Evolutionary conservation across 352 stramenopile species (phyloP).

Genomic region (Pythium plurisporium): DNA sequence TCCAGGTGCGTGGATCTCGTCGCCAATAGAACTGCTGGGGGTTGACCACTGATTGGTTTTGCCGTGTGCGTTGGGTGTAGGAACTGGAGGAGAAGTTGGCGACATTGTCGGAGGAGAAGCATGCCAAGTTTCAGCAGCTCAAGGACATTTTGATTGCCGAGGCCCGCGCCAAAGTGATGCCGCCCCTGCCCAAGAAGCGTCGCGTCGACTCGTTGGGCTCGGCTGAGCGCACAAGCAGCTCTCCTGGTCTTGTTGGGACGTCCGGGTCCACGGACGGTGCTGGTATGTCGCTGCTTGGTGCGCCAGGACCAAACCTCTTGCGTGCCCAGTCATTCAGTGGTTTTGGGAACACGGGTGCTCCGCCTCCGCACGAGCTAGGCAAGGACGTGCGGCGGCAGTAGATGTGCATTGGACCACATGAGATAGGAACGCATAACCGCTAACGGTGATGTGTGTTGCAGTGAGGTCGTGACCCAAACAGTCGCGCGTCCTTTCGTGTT

Average conservation of each 20-base stretch:
- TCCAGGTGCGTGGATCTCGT: constrained; percentile 12
- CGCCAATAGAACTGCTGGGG: no score
- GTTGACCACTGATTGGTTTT: no score
- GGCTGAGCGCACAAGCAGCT: not conserved
- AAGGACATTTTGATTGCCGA: constrained; percentile 72
- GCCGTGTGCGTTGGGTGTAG: no score
- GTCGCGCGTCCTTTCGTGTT: constrained; percentile 18
- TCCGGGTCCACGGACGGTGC: not conserved
- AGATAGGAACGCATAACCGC: constrained; percentile 8
- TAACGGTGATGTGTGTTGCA: not conserved
- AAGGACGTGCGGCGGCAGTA: constrained; percentile 1
- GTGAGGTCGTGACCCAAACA: not conserved
- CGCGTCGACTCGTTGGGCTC: constrained; percentile 17
- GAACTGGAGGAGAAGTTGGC: constrained; percentile 45
- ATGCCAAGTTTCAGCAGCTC: constrained; percentile 65
- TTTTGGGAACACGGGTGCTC: no score
- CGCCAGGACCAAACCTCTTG: constrained; percentile 6
- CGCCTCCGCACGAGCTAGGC: not conserved
- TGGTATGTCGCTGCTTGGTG: constrained; percentile 5
- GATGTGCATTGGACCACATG: not conserved
- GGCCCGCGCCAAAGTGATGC: constrained; percentile 39
- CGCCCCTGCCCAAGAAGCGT: constrained; percentile 19
- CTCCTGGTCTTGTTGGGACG: not conserved
- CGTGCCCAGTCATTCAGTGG: constrained; percentile 18
- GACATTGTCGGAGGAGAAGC: constrained; percentile 58